Evolutionary conservation across 208 protist genomes (phyloP), one percentile per base, ranked within the genome.

Genomic region (Wallacemonas collosoma): DNA sequence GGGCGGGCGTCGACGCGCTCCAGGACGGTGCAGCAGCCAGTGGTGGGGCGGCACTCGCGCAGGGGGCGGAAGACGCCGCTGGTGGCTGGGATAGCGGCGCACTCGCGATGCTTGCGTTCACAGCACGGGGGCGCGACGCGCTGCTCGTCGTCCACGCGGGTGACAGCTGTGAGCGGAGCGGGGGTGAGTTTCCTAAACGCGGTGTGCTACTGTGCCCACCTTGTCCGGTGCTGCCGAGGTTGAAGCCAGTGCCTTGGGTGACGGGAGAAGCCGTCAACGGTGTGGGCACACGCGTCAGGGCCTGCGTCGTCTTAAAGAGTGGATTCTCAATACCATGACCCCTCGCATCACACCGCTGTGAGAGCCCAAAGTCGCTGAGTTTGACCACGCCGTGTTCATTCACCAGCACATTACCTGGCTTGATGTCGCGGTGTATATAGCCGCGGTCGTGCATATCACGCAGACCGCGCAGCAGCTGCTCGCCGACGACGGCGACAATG

Each of bases 311-410:
- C 17, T 38, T 17, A 44, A 87, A 63, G 17, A 66, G 53, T 6
- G 60, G 71, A 57, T 78, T 83, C 50, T 68, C 53, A 11, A 80
- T 77, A 9, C 72, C 73, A 1, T 41, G 58, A 26, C 82, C 78
- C 45, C 48, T 39, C 62, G 45, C 56, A 40, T 81, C 81, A 74
- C 86, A 93, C 14, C 79, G 77, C 76, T 88, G 81, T 48, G 82
- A 97, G 55, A 99, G 83, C 1, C 98, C 97, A 86, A 99, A 99
- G 76, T 99, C 98, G 74, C 89, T 96, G 14, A 99, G 80, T 85
- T 99, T 99, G 43, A 99, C 81, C n/a, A 91, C 75, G 63, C 95
- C 96, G 14, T 96, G 91, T 35, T 81, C 67, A 71, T 98, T 98
- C n/a, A 99, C 71, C 7, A 99, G 86, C 38, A 98, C 80, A 75